Base-by-base conservation (phyloP, 1,139 yeast species). In the Suhomyces yuchorum region DNA sequence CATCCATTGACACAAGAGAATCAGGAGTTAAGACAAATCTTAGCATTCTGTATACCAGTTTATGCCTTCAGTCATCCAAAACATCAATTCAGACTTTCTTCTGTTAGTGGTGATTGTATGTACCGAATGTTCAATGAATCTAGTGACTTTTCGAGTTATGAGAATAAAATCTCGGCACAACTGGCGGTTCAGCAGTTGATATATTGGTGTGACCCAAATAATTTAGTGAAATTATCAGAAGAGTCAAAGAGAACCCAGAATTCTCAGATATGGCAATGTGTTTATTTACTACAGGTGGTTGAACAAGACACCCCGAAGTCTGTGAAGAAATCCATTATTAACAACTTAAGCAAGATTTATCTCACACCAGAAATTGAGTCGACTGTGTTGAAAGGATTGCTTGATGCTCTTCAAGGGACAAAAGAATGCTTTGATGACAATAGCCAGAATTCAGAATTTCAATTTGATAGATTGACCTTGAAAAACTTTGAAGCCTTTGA, bases 1-100 rank as follows among this genome's bases (percentile, higher is more conserved):
- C 84, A 87, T 49, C 90, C 92, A 0, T 65, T 71, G 2, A 84
- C 86, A 43, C 67, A 80, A 4, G 67, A 71, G 12, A 90, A 91
- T 57, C 85, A 81, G 51, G 82, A 84, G 15, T 71, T 92, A 53
- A 78, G 85, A 48, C 98, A 93, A 66, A 87, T 89, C 1, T 80
- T 92, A 51, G 83, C 96, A 9, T 91, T 89, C 62, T 91, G 97
- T 61, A 76, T 93, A 34, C 98, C 98, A 0, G 96, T 89, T 0
- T 91, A 89, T 62, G 86, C 96, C 32, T 88, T 82, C 61, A 87
- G 97, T 36, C 92, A 87, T 55, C 70, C 77, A 1, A 73, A 72
- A 23, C 96, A 91, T 64, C 97, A 91, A 63, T 75, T 77, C 43
- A 75, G 85, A 51, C 70, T 92, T 60, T 80, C 85, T 6, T 70